phyloP scores from a whole-genome alignment of 768 basidiomycete genomes.

The Melanogaster broomeanus region DNA sequence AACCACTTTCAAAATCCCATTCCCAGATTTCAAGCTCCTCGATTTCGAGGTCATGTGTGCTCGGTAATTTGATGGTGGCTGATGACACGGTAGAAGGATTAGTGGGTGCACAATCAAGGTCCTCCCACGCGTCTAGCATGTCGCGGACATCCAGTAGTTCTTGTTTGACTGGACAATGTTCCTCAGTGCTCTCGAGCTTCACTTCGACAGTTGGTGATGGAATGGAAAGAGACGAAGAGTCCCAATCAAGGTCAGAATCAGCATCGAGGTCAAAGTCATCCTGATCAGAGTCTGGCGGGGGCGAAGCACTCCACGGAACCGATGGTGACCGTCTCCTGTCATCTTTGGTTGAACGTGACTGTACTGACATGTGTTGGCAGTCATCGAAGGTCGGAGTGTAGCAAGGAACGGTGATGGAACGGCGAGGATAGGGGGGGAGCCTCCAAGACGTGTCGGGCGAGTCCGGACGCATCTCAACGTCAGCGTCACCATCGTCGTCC shows the following conservation, averaged over 20 bases:
- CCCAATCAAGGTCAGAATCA: conserved; percentile 62
- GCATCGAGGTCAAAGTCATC: conserved; percentile 51
- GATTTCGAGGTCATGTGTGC: conserved; percentile 42
- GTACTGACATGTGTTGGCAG: conserved; percentile 27
- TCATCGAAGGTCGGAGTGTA: conserved; percentile 50
- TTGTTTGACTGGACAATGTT: conserved; percentile 47
- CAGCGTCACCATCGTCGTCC: conserved; percentile 28
- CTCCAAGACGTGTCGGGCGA: conserved; percentile 45
- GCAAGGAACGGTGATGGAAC: conserved; percentile 56
- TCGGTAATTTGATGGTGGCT: conserved; percentile 30
- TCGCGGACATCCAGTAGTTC: conserved; percentile 64
- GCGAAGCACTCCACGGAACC: conserved; percentile 59
- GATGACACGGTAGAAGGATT: conserved; percentile 24
- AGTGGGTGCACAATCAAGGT: conserved; percentile 43
- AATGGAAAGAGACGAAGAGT: conserved; percentile 44
- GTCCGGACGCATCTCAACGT: conserved; percentile 18
- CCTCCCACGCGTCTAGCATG: conserved; percentile 72
- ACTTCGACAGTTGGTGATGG: conserved; percentile 21
- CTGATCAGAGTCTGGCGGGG: conserved; percentile 64
- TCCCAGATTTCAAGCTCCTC: conserved; percentile 42
- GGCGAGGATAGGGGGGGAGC: conserved; percentile 57
- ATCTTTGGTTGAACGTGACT: conserved; percentile 18
- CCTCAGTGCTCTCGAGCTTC: conserved; percentile 27
- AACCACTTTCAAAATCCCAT: conserved; percentile 35
- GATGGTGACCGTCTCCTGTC: conserved; percentile 59